A percentile compares a stretch with the other conserved stretches of the same genome.
These are phyloP conservation scores for Malassezia yamatoensis DNA, from an alignment of 1,284 basidiomycete genomes.

Conservation along the genomic window DNA sequence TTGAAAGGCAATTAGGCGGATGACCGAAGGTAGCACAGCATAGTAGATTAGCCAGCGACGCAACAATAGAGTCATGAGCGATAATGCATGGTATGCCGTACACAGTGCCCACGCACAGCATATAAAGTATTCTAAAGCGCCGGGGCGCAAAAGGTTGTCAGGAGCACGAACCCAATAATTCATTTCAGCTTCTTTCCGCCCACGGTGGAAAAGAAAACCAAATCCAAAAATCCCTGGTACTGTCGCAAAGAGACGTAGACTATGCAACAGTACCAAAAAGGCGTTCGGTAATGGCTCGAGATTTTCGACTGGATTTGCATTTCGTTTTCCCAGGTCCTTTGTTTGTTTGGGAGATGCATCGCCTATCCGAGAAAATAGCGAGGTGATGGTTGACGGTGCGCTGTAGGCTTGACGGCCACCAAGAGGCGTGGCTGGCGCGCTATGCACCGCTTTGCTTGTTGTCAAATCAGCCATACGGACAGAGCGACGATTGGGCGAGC, in stretches of 20 bases:
- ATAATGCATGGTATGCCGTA: conserved; percentile 70
- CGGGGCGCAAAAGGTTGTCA: conserved; percentile 10
- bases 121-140: conserved; percentile 20
- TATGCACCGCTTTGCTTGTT: too few relatives aligned
- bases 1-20: conserved; percentile 69
- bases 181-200: not conserved
- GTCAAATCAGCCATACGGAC: too few relatives aligned
- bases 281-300: conserved; percentile 24
- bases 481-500: too few relatives aligned
- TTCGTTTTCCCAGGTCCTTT: not conserved
- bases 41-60: conserved; percentile 73
- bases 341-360: not conserved
- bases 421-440: too few relatives aligned
- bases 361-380: not conserved
- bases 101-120: conserved; percentile 52
- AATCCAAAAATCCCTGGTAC: conserved; percentile 44
- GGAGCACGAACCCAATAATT: conserved; percentile 21
- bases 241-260: conserved; percentile 40
- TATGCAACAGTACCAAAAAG: conserved; percentile 31
- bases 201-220: conserved; percentile 4
- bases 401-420: too few relatives aligned
- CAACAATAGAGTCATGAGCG: conserved; percentile 66
- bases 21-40: conserved; percentile 64
- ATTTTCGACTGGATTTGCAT: conserved; percentile 4
- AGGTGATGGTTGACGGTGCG: not conserved